These are phyloP conservation scores for Cyclanthera cordifolia DNA, from an alignment of 306 rosid genomes.

Conservation along the genomic window DNA sequence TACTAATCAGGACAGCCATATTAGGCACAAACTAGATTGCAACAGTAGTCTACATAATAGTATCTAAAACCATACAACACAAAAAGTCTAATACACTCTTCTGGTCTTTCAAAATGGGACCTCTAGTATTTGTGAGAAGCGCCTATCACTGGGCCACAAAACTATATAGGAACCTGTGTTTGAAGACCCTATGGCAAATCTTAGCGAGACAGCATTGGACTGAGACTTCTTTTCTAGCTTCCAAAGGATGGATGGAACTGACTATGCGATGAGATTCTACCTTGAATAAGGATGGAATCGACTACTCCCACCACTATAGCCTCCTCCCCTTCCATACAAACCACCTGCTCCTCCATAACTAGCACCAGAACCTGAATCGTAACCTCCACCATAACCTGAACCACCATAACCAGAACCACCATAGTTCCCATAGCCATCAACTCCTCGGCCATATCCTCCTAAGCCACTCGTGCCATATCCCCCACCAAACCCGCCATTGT, in stretches of 20 bases:
- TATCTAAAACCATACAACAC: constrained; percentile 20
- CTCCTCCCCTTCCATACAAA: constrained; percentile 55
- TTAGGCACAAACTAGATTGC: constrained; percentile 12
- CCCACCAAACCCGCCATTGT: constrained; percentile 44
- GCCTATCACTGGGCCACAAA: constrained; percentile 29
- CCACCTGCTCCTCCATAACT: constrained; percentile 52
- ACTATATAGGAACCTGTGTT: constrained; percentile 36
- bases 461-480: constrained; percentile 36
- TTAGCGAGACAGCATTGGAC: constrained; percentile 28
- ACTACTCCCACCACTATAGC: constrained; percentile 59
- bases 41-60: constrained; percentile 14
- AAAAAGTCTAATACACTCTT: constrained; percentile 26
- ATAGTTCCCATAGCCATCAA: constrained; percentile 45
- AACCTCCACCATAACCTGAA: constrained; percentile 44
- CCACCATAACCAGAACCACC: constrained; percentile 39
- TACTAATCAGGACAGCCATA: constrained; percentile 11
- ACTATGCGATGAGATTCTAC: constrained; percentile 35
- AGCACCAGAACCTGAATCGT: constrained; percentile 43
- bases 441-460: constrained; percentile 55
- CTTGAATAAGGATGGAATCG: constrained; percentile 53
- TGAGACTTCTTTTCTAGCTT: constrained; percentile 31
- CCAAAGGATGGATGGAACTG: constrained; percentile 21
- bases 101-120: constrained; percentile 18
- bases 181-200: constrained; percentile 33
- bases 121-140: constrained; percentile 28